Evolutionary conservation across 2,329 filamentous ascomycete genomes (phyloP).

Genomic region (Epichloe amarillans): DNA sequence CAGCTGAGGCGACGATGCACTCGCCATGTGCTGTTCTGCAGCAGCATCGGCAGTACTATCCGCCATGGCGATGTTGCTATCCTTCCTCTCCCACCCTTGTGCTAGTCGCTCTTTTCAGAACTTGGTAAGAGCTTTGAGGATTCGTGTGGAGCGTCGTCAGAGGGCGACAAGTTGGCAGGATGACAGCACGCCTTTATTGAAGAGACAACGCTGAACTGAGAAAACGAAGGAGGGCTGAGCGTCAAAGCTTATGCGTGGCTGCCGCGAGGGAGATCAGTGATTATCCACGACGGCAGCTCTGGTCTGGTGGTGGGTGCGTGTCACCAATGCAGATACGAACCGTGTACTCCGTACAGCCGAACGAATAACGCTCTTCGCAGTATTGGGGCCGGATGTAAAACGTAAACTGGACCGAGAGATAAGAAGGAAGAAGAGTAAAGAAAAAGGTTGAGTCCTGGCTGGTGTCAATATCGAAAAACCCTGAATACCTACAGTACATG

Average conservation of each 20-base stretch:
- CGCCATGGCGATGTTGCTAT: background rate
- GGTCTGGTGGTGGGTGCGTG: no score
- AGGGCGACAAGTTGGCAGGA: background rate
- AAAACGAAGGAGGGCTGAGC: background rate
- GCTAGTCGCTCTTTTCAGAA: background rate
- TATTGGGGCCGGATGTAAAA: no score
- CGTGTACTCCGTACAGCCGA: no score
- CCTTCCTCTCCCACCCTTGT: background rate
- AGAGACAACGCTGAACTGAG: background rate
- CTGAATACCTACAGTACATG: no score
- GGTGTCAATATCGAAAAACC: background rate
- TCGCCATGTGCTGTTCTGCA: background rate
- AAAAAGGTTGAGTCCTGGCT: background rate
- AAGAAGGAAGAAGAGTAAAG: no score
- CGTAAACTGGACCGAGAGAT: no score
- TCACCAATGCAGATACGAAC: no score
- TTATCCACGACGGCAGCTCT: no score
- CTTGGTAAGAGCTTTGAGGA: background rate
- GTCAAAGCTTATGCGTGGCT: background rate
- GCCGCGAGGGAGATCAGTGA: no score
- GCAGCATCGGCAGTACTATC: background rate
- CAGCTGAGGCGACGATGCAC: slow-evolving; percentile 16
- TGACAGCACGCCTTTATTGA: background rate
- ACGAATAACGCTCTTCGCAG: no score
- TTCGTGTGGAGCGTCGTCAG: background rate